Conservation (phyloP, 495 filamentous ascomycete genomes). For the Chlorociboria aeruginascens region DNA sequence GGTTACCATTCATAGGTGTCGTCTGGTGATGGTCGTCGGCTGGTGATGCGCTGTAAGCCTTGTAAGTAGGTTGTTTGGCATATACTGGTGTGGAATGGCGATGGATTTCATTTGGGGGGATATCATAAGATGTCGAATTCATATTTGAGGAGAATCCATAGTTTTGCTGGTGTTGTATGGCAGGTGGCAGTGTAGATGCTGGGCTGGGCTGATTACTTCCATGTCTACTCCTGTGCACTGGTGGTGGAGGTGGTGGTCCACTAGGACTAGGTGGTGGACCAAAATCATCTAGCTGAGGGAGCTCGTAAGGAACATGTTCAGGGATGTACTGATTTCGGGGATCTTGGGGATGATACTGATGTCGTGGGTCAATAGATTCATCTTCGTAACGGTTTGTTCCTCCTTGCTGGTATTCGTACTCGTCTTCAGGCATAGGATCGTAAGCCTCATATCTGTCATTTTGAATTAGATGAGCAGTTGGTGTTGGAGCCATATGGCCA, state of each 20-base stretch:
- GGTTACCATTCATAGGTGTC: background rate
- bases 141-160: constrained; percentile 11
- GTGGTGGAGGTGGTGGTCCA: constrained; percentile 19
- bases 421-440: constrained; percentile 6
- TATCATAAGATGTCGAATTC: constrained; percentile 1
- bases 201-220: constrained; percentile 9
- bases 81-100: constrained; percentile 14
- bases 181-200: constrained; percentile 2
- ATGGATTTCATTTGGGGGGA: constrained; percentile 8
- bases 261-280: constrained; percentile 16
- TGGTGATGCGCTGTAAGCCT: constrained; percentile 11
- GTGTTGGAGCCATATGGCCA: background rate
- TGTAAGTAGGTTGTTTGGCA: constrained; percentile 5
- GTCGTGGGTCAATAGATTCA: constrained; percentile 2
- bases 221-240: constrained; percentile 16
- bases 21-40: constrained; percentile 10
- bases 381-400: constrained; percentile 8
- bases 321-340: constrained; percentile 4
- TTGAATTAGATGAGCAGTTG: background rate
- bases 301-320: constrained; percentile 9
- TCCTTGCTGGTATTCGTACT: background rate
- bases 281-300: constrained; percentile 12
- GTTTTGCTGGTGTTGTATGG: background rate
- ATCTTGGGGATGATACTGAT: background rate
- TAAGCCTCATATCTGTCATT: constrained; percentile 12